Conservation (phyloP, 2,329 filamentous ascomycete genomes). For the Exophiala aquamarina region DNA sequence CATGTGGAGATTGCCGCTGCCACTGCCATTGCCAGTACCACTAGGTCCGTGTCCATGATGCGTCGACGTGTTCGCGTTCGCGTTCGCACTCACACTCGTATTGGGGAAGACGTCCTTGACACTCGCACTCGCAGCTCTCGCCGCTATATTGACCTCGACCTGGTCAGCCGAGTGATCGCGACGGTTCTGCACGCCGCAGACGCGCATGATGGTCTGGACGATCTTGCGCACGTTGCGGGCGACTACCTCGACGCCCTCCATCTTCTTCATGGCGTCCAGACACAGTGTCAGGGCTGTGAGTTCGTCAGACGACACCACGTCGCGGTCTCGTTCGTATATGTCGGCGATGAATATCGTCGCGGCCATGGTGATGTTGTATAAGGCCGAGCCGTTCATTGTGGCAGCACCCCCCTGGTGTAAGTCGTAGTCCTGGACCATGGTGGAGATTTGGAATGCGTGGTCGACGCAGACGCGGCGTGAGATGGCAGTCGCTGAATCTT, state of each 20-base stretch:
- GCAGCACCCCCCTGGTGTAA: constrained; percentile 4
- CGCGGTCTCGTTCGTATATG: constrained; percentile 2
- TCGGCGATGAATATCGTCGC: constrained; percentile 12
- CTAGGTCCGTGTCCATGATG: no score
- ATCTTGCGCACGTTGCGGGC: constrained; percentile 12
- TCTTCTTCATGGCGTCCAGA: constrained; percentile 11
- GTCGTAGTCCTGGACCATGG: constrained; percentile 1
- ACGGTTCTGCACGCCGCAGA: constrained; percentile 4
- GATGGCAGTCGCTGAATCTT: not conserved
- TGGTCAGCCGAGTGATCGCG: no score
- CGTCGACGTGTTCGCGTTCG: no score
- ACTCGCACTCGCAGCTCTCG: no score
- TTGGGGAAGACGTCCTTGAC: no score
- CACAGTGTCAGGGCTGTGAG: constrained; percentile 6
- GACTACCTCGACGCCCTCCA: constrained; percentile 13
- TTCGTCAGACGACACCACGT: constrained; percentile 6
- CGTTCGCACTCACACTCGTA: no score
- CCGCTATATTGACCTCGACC: no score
- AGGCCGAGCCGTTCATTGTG: constrained; percentile 8
- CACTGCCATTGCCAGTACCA: no score
- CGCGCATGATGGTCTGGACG: constrained; percentile 14
- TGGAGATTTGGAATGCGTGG: constrained; percentile 5
- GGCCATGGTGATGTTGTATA: constrained; percentile 17
- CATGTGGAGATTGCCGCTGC: no score
- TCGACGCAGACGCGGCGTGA: constrained; percentile 5